A percentile compares a stretch with the other conserved stretches of the same genome.
Evolutionary conservation across 1,284 basidiomycete genomes (phyloP).

Genomic region (Microbotryomycetes sp.): DNA sequence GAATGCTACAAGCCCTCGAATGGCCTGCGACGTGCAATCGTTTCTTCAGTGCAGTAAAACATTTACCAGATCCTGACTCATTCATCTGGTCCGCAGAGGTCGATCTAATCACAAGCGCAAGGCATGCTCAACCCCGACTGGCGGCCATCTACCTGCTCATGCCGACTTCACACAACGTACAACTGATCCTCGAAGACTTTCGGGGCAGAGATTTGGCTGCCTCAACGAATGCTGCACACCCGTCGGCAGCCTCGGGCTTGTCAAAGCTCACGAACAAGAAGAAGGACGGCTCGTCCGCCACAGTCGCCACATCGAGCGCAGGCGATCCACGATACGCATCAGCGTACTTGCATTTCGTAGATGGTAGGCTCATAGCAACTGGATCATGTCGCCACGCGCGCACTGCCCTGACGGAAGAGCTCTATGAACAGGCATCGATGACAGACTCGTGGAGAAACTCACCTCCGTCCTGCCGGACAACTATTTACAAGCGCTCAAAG

Average conservation of each 20-base stretch:
- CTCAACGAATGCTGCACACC: slow-evolving; percentile 5
- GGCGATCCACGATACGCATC: slow-evolving; percentile 65
- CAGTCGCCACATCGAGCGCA: background rate
- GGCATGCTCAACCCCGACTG: slow-evolving; percentile 70
- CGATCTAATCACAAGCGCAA: slow-evolving; percentile 46
- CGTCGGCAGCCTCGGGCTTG: background rate
- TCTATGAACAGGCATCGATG: slow-evolving; percentile 50
- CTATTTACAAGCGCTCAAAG: slow-evolving; percentile 61
- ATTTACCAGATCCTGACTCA: background rate
- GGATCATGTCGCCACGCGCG: too few species aligned
- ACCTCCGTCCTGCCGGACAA: slow-evolving; percentile 48
- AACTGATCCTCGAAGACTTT: slow-evolving; percentile 84
- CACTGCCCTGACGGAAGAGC: background rate
- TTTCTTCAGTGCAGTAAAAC: background rate
- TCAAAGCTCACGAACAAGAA: slow-evolving; percentile 14
- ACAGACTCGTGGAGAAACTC: slow-evolving; percentile 65
- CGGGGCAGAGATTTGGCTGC: background rate
- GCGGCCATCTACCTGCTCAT: slow-evolving; percentile 91
- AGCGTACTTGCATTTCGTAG: slow-evolving; percentile 91
- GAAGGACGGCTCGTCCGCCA: slow-evolving; percentile 6
- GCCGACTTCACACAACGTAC: slow-evolving; percentile 88
- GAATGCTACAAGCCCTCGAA: background rate
- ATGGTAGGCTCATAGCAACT: slow-evolving; percentile 57
- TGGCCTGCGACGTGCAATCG: background rate
- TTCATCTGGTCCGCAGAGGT: slow-evolving; percentile 40